These are phyloP conservation scores for Toxoplasma gondii DNA, from an alignment of 169 alveolate genomes.

Conservation along the genomic window DNA sequence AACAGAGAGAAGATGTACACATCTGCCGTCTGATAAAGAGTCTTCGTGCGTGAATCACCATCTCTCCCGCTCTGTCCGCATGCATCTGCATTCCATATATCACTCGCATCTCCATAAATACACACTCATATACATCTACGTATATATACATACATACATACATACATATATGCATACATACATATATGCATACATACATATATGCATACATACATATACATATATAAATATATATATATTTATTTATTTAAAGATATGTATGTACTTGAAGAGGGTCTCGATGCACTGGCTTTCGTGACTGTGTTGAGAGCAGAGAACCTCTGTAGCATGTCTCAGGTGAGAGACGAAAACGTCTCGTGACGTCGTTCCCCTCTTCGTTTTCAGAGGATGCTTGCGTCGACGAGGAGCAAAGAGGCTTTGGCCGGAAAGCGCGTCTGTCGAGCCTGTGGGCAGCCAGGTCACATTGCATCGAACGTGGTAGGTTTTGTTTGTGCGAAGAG, in stretches of 20 bases:
- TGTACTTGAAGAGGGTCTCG: background rate
- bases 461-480: slow-evolving; percentile 88
- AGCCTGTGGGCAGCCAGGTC: slow-evolving; percentile 87
- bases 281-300: background rate
- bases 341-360: background rate
- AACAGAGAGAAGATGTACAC: no score
- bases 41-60: no score
- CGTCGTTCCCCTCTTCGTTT: background rate
- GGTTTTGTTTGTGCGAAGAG: slow-evolving; percentile 38
- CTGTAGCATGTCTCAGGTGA: background rate
- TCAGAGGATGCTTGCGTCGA: slow-evolving; percentile 41
- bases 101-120: no score
- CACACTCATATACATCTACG: background rate
- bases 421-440: slow-evolving; percentile 82
- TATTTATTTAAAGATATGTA: background rate
- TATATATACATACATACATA: background rate
- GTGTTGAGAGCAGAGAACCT: background rate
- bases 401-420: slow-evolving; percentile 62
- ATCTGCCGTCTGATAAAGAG: no score
- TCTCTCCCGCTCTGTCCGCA: no score
- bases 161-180: no score
- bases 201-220: background rate
- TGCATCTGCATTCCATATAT: no score
- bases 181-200: no score
- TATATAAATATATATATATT: no score